Conservation (phyloP, 768 basidiomycete species). For the Russula earlei region DNA sequence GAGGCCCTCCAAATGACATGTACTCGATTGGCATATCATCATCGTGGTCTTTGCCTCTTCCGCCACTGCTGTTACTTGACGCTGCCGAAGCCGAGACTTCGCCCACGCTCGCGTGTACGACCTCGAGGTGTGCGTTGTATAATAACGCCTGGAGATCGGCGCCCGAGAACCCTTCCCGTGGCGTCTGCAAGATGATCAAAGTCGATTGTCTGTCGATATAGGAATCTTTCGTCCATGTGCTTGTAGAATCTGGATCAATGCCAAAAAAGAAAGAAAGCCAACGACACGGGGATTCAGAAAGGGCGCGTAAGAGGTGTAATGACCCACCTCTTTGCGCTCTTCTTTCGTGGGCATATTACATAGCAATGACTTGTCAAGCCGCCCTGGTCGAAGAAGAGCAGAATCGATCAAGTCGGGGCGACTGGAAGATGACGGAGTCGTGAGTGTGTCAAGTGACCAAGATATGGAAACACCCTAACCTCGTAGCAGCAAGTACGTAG, state of each 20-base stretch:
- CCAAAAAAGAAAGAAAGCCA: too few species aligned
- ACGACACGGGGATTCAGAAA: not conserved
- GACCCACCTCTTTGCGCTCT: conserved; percentile 73
- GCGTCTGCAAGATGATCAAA: conserved; percentile 54
- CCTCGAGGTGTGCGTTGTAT: conserved; percentile 93
- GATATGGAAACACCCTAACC: conserved; percentile 35
- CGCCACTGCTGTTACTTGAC: not conserved
- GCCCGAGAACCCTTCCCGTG: conserved; percentile 84
- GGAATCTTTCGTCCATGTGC: conserved; percentile 69
- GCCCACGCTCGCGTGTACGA: conserved; percentile 71
- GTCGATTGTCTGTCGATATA: conserved; percentile 51
- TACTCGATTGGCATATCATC: conserved; percentile 46
- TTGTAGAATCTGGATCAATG: conserved; percentile 53
- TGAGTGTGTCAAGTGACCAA: not conserved
- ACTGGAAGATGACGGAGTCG: conserved; percentile 32
- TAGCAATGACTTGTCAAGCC: conserved; percentile 85
- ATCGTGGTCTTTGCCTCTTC: conserved; percentile 25
- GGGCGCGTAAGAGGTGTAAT: not conserved
- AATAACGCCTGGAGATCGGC: conserved; percentile 92
- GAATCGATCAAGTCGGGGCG: conserved; percentile 96
- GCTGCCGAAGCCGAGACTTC: conserved; percentile 7
- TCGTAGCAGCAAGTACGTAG: conserved; percentile 95
- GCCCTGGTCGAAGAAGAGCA: conserved; percentile 89
- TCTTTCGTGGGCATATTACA: conserved; percentile 79
- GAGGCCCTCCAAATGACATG: conserved; percentile 41